These are phyloP conservation scores for Boletellus sp. DNA, from an alignment of 768 basidiomycete species.

Conservation along the genomic window DNA sequence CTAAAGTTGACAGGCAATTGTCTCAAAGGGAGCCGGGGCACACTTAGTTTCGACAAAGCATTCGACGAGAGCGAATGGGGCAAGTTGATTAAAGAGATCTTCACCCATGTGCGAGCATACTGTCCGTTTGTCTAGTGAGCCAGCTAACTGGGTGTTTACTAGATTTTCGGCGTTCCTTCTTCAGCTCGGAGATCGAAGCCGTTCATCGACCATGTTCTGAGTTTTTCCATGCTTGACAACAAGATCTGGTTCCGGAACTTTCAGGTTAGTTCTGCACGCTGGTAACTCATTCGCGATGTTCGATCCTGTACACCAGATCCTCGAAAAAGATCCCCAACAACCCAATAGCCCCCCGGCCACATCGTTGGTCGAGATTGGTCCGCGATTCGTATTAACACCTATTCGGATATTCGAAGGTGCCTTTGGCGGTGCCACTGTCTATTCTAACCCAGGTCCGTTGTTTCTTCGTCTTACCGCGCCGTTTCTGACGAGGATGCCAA, in stretches of 20 bases:
- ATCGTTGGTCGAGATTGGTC: slow-evolving; percentile 94
- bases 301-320: slow-evolving; percentile 52
- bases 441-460: slow-evolving; percentile 83
- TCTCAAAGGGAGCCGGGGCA: slow-evolving; percentile 88
- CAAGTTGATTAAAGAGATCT: slow-evolving; percentile 84
- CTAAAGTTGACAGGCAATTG: slow-evolving; percentile 99
- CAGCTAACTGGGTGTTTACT: slow-evolving; percentile 5
- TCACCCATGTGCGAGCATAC: slow-evolving; percentile 70
- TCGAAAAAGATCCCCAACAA: slow-evolving; percentile 90
- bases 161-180: slow-evolving; percentile 96
- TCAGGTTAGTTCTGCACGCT: slow-evolving; percentile 56
- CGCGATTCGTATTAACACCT: slow-evolving; percentile 94
- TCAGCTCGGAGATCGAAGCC: slow-evolving; percentile 91
- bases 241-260: slow-evolving; percentile 99
- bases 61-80: slow-evolving; percentile 91
- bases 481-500: background rate
- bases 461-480: background rate
- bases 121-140: background rate
- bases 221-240: slow-evolving; percentile 90
- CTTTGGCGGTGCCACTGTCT: slow-evolving; percentile 92
- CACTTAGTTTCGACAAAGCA: slow-evolving; percentile 86
- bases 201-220: slow-evolving; percentile 96
- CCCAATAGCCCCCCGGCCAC: slow-evolving; percentile 82
- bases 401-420: slow-evolving; percentile 98
- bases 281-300: background rate